These are phyloP conservation scores for Bruguiera gymnorhiza DNA, from an alignment of 345 rosid species.

Conservation along the genomic window DNA sequence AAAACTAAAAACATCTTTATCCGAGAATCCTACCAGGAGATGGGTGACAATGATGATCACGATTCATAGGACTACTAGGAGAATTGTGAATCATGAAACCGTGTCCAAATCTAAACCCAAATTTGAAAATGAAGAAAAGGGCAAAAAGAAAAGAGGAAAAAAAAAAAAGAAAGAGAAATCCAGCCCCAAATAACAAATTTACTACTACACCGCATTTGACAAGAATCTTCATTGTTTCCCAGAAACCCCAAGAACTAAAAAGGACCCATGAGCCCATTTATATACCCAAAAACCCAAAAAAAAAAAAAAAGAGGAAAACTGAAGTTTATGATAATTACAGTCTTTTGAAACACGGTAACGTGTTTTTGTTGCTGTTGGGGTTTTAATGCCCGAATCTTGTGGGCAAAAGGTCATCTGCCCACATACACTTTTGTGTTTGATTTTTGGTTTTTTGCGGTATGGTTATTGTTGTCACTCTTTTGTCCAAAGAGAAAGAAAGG, in stretches of 20 bases:
- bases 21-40: background rate
- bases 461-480: conserved; percentile 9
- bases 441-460: background rate
- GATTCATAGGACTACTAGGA: background rate
- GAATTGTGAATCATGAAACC: conserved; percentile 1
- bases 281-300: background rate
- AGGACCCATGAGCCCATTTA: conserved; percentile 7
- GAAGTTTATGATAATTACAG: no score
- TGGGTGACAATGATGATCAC: background rate
- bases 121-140: background rate
- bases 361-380: conserved; percentile 23
- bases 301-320: no score
- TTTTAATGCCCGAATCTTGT: conserved; percentile 21
- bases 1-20: conserved; percentile 15
- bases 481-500: conserved; percentile 1
- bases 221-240: conserved; percentile 15
- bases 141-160: background rate
- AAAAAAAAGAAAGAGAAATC: background rate
- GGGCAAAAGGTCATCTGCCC: conserved; percentile 14
- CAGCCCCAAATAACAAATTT: background rate
- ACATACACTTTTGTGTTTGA: background rate
- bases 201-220: background rate
- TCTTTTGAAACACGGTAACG: conserved; percentile 21
- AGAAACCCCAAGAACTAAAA: conserved; percentile 22
- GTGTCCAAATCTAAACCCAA: conserved; percentile 9